Evolutionary conservation across 352 stramenopile genomes (phyloP).

Genomic region (Plasmopara muralis): DNA sequence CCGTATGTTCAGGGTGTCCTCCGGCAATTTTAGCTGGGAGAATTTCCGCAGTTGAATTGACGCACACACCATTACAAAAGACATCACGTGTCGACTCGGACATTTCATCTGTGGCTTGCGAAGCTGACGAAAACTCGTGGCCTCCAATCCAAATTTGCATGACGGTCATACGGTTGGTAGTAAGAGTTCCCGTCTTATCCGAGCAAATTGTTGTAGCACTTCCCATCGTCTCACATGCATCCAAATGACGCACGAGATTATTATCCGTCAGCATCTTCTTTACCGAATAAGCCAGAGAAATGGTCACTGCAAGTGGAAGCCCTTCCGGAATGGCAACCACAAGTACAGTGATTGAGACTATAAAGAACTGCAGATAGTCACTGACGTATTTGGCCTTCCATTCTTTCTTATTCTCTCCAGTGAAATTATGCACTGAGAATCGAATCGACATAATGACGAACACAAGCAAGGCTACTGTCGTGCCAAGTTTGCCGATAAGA

Average conservation of each 20-base stretch:
- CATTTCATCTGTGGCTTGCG: constrained; percentile 45
- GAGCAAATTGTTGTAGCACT: constrained; percentile 95
- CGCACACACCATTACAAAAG: constrained; percentile 59
- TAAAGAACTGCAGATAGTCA: constrained; percentile 80
- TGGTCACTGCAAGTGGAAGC: constrained; percentile 94
- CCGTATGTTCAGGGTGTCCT: constrained; percentile 63
- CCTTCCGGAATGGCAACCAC: constrained; percentile 97
- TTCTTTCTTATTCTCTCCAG: constrained; percentile 21
- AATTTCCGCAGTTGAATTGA: constrained; percentile 77
- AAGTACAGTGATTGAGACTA: constrained; percentile 85
- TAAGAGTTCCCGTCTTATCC: constrained; percentile 97
- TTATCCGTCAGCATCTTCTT: constrained; percentile 90
- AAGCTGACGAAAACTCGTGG: constrained; percentile 44
- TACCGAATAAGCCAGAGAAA: constrained; percentile 94
- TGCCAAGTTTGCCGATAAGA: constrained; percentile 80
- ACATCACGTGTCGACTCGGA: constrained; percentile 55
- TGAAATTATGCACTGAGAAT: constrained; percentile 62
- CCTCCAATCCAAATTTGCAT: constrained; percentile 80
- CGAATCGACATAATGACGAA: constrained; percentile 75
- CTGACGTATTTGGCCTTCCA: constrained; percentile 53
- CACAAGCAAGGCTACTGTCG: constrained; percentile 60
- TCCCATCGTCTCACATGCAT: constrained; percentile 91
- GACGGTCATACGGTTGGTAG: constrained; percentile 97
- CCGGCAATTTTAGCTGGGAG: constrained; percentile 40
- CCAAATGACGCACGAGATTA: constrained; percentile 84